Base-by-base conservation (phyloP, 305 asterid genomes). In the Galium porrigens region DNA sequence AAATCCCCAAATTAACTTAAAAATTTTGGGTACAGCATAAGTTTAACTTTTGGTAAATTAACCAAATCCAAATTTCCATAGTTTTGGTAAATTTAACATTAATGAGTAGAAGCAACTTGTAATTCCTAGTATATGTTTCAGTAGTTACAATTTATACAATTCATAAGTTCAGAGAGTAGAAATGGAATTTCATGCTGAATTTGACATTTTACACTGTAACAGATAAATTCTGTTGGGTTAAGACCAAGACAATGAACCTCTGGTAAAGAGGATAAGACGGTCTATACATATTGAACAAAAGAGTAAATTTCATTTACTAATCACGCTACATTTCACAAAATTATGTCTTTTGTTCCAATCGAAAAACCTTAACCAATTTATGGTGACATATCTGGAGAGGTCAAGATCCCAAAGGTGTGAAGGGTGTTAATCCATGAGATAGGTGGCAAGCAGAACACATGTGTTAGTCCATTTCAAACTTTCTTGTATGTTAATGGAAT, bases 331-430 rank as follows among this genome's bases (percentile, higher is more conserved):
- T 10, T 10, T 42, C 17, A 42, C 17, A 14, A 14, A 14, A 12
- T 6, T 6, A 18, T 3, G 9, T 11, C 32, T 56, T 56, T 22
- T 25, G 25, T 17, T n/a, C 6, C 25, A 49, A n/a, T 49, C 9
- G 22, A 49, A 49, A 49, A 49, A 49, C 18, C 58, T 22, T 22
- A 53, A 53, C 32, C 59, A 22, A 54, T n/a, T 56, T 15, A 56
- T 25, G 37, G 7, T 56, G n/a, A 56, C 32, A 56, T 11, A 56
- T 29, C 37, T 27, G 34, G 60, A 27, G 60, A 27, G 36, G 37
- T 33, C 14, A 56, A 27, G 37, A 27, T 56, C 14, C 61, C 61
- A 29, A 56, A 56, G 61, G 36, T 56, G 48, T 6, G 61, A 57
- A 30, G n/a, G 61, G 10, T 14, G 20, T 30, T 7, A 11, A 58